A percentile compares a stretch with the other conserved stretches of the same genome.
Conservation (phyloP, 805 yeast species). For the Sporopachydermia lactativora region DNA sequence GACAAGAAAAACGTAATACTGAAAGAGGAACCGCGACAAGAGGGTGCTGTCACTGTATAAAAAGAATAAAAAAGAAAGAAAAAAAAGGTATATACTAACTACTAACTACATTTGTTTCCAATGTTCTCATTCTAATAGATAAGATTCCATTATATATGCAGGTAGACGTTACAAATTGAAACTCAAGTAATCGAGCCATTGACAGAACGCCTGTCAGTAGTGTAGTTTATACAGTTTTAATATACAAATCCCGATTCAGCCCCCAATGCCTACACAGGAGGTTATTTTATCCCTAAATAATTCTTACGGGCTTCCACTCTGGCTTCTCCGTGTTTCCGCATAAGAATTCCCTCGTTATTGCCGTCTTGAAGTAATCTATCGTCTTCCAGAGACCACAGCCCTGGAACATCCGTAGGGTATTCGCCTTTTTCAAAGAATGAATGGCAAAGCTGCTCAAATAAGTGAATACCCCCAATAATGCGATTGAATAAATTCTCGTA, state of each 20-base stretch:
- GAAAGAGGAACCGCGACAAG: background rate
- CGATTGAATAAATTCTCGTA: background rate
- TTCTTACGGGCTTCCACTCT: slow-evolving; percentile 2
- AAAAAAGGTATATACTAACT: too few species aligned
- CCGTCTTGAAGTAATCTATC: background rate
- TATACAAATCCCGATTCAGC: too few species aligned
- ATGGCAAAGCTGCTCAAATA: background rate
- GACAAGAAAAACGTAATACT: background rate
- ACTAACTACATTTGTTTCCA: too few species aligned
- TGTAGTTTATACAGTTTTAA: too few species aligned
- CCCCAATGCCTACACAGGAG: too few species aligned
- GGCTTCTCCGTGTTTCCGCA: slow-evolving; percentile 3
- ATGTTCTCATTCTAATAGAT: too few species aligned
- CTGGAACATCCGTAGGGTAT: slow-evolving; percentile 2
- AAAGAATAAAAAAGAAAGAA: too few species aligned
- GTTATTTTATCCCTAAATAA: slow-evolving; percentile 2
- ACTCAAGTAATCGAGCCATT: too few species aligned
- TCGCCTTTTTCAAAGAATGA: background rate
- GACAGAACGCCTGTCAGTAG: too few species aligned
- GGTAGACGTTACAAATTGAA: too few species aligned
- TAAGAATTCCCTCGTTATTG: background rate
- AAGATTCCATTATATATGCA: too few species aligned
- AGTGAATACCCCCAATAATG: background rate
- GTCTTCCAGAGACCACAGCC: slow-evolving; percentile 2
- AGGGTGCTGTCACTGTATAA: background rate